These are phyloP conservation scores for Trichoderma gamsii DNA, from an alignment of 495 filamentous ascomycete species.

Conservation along the genomic window DNA sequence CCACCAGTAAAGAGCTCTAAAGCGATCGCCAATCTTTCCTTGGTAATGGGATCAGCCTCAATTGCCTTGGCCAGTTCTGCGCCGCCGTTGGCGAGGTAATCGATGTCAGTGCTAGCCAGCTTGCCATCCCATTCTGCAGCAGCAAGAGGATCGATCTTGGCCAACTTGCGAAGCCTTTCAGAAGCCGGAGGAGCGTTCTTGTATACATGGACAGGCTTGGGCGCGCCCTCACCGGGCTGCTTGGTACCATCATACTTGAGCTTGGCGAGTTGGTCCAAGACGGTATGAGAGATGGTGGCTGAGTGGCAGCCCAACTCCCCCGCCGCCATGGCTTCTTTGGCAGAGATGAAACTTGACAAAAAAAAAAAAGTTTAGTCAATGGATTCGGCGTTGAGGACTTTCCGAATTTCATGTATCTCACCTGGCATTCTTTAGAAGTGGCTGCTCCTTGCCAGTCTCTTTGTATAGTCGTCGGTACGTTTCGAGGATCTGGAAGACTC, in stretches of 20 bases:
- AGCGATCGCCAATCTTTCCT: constrained; percentile 21
- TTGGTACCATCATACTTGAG: constrained; percentile 21
- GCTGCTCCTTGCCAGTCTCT: constrained; percentile 38
- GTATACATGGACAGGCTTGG: constrained; percentile 25
- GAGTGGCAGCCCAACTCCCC: constrained; percentile 27
- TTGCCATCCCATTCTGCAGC: constrained; percentile 19
- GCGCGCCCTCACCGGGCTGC: constrained; percentile 18
- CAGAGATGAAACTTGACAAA: constrained; percentile 25
- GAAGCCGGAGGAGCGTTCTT: constrained; percentile 20
- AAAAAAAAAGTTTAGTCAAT: background rate
- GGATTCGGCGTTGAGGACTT: background rate
- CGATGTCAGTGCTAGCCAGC: constrained; percentile 25
- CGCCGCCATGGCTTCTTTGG: constrained; percentile 28
- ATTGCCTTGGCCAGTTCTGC: constrained; percentile 27
- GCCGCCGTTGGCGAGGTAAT: constrained; percentile 28
- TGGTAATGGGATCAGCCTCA: constrained; percentile 20
- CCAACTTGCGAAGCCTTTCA: constrained; percentile 21
- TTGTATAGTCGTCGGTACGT: constrained; percentile 32
- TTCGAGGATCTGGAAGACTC: constrained; percentile 35
- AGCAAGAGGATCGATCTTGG: constrained; percentile 23
- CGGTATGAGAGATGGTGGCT: constrained; percentile 23
- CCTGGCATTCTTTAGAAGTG: constrained; percentile 34
- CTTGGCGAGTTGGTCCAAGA: constrained; percentile 24
- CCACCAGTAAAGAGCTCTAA: constrained; percentile 25
- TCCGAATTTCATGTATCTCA: constrained; percentile 6